Base-by-base conservation (phyloP, 192 early-diverging fungal genomes). In the Funneliformis mosseae region DNA sequence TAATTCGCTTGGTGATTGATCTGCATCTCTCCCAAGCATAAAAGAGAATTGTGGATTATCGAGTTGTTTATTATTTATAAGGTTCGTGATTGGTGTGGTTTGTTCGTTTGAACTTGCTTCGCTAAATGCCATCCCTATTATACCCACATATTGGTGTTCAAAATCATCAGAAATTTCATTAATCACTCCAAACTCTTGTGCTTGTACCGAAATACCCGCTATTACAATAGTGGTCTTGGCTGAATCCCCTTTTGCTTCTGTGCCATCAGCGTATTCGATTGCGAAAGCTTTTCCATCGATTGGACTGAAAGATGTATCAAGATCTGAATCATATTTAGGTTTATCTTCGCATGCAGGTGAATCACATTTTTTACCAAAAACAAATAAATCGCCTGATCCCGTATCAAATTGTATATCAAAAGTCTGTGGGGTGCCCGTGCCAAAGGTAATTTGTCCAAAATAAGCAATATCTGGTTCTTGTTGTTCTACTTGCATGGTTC, bases 351-450 rank as follows among this genome's bases (percentile, higher is more conserved):
- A 55, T 55, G 48, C 48, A 21, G 16, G 3, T 55, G 48, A 55
- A 21, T 21, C 4, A 55, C 48, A 55, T 18, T 55, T 0, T 55
- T 55, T 55, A 55, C 16, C 48, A 18, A 55, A 21, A 55, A 55
- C 48, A 55, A 55, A 55, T 55, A 55, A 55, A 55, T 55, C 48
- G 48, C 48, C 48, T 55, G 48, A 55, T 21, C 48, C 48, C 18
- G 48, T 55, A 55, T 55, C 48, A 55, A 55, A 55, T 55, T 55
- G 48, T 55, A 55, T 55, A 55, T 55, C 48, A 55, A 55, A 55
- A 55, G 14, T 55, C 16, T 55, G 48, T 55, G 48, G 48, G 48
- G 48, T 55, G 48, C 48, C 48, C 16, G 48, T 55, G 48, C 48
- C 48, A 55, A 55, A 55, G 48, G 48, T 55, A 55, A 55, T 55